phyloP scores from a whole-genome alignment of 2,329 filamentous ascomycete species.

The Trichoderma harzianum region DNA sequence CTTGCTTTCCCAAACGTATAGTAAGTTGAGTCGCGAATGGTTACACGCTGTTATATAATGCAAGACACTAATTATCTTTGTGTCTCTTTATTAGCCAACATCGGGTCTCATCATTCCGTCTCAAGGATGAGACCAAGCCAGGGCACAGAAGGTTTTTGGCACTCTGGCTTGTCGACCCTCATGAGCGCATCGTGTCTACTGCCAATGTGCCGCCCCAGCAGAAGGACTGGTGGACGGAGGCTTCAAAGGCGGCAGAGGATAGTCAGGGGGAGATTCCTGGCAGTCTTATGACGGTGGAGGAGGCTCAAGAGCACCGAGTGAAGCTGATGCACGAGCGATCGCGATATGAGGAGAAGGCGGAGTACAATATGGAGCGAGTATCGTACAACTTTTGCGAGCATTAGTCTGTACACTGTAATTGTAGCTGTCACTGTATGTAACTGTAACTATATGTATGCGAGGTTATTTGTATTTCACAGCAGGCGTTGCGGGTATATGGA shows the following conservation, averaged over 20 bases:
- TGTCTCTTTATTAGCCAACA: not conserved
- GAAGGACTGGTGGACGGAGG: constrained; percentile 28
- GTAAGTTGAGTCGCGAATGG: not conserved
- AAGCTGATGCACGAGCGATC: constrained; percentile 17
- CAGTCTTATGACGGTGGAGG: constrained; percentile 9
- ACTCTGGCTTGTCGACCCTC: constrained; percentile 53
- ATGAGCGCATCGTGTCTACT: constrained; percentile 34
- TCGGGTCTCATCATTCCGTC: constrained; percentile 37
- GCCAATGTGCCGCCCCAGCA: constrained; percentile 36
- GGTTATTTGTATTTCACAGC: no score
- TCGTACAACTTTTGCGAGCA: constrained; percentile 17
- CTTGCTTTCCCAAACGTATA: constrained; percentile 29
- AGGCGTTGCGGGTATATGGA: no score
- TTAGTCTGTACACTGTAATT: not conserved
- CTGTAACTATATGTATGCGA: not conserved
- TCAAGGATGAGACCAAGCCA: constrained; percentile 44
- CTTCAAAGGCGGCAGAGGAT: not conserved
- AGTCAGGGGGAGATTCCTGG: not conserved
- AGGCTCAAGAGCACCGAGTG: constrained; percentile 13
- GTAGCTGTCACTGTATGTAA: not conserved
- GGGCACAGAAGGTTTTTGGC: constrained; percentile 53
- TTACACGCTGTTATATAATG: not conserved
- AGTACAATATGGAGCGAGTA: not conserved
- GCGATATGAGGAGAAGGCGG: not conserved
- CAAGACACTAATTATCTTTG: not conserved